These are phyloP conservation scores for Leishmania braziliensis DNA, from an alignment of 208 protist genomes.

Conservation along the genomic window DNA sequence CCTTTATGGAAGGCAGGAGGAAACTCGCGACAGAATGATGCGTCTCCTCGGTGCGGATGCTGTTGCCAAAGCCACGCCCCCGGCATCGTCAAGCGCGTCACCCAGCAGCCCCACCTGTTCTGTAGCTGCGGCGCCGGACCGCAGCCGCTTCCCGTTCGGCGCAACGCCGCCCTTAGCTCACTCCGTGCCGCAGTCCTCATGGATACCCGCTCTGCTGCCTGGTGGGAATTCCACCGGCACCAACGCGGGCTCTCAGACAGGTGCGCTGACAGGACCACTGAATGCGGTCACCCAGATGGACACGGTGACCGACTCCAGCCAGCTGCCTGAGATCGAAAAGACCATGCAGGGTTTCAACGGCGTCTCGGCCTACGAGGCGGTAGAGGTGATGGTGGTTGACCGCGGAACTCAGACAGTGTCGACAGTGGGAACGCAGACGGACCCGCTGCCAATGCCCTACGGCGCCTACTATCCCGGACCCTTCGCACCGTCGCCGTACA, in stretches of 20 bases:
- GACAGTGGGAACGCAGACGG: constrained; percentile 76
- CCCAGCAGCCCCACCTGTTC: constrained; percentile 17
- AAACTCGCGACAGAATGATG: constrained; percentile 65
- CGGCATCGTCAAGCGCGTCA: constrained; percentile 15
- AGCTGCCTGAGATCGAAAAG: constrained; percentile 29
- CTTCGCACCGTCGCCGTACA: constrained; percentile 19
- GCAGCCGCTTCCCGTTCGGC: constrained; percentile 27
- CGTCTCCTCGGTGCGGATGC: constrained; percentile 45
- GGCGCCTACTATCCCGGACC: constrained; percentile 21
- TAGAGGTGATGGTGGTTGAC: constrained; percentile 86
- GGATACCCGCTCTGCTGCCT: constrained; percentile 6
- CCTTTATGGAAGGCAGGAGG: constrained; percentile 38
- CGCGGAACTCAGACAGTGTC: constrained; percentile 82
- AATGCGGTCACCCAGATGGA: not conserved
- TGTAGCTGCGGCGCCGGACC: constrained; percentile 16
- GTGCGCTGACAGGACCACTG: not conserved
- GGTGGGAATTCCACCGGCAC: not conserved
- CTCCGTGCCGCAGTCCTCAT: constrained; percentile 1
- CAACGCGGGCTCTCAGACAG: not conserved
- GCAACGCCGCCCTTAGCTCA: constrained; percentile 17
- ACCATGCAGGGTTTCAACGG: constrained; percentile 20
- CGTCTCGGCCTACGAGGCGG: constrained; percentile 31
- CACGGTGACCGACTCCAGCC: constrained; percentile 22
- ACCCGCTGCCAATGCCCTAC: constrained; percentile 40
- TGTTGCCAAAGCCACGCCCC: constrained; percentile 33